Evolutionary conservation across 2,329 filamentous ascomycete species (phyloP), one percentile per base, ranked within the genome.

Genomic region (Pestalotiopsis sp.): DNA sequence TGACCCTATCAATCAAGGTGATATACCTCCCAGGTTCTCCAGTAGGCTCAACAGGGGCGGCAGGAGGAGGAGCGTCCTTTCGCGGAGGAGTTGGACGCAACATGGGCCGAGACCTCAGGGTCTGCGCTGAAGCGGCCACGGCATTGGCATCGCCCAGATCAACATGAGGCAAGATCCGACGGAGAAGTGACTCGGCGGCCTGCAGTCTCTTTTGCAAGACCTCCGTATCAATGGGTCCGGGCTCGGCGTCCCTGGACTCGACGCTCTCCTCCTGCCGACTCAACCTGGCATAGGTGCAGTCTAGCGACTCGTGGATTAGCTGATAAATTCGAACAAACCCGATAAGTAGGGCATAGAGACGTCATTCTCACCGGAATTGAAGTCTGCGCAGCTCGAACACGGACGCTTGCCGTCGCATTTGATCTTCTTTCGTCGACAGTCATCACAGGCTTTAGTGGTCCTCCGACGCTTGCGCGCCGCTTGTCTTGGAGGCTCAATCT

Each of bases 311-410:
- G 17, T 41, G 17, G 40, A 11, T 62, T 7, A 52, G 17, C 11
- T 17, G 31, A 36, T 36, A 9, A 36, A 36, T 36, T 13, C 13
- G 57, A 6, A 7, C 1, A 14, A 17, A 17, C 14, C 9, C 5
- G 13, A 63, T 38, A 0, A 36, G 31, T 36, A 2, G 41, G 41
- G 41, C 41, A 31, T 1, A 7, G 20, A 1, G 17, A 12, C 9
- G n/a, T 25, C 2, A n/a, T 14, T 14, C 59, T 56, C 61, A 68
- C 66, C 61, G 13, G 66, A 68, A 36, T 68, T 65, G 68, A 69
- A 69, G 27, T 69, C 68, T 57, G 68, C 68, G n/a, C 68, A 69
- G 60, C 68, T 67, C 13, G 66, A 67, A 57, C 68, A 69, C n/a
- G 68, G 68, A 14, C 40, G 49, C 52, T 62, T 68, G 17, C 68